A percentile compares a stretch with the other conserved stretches of the same genome.
These are phyloP conservation scores for Penstemon eatonii DNA, from an alignment of 257 asterid species.

Conservation along the genomic window DNA sequence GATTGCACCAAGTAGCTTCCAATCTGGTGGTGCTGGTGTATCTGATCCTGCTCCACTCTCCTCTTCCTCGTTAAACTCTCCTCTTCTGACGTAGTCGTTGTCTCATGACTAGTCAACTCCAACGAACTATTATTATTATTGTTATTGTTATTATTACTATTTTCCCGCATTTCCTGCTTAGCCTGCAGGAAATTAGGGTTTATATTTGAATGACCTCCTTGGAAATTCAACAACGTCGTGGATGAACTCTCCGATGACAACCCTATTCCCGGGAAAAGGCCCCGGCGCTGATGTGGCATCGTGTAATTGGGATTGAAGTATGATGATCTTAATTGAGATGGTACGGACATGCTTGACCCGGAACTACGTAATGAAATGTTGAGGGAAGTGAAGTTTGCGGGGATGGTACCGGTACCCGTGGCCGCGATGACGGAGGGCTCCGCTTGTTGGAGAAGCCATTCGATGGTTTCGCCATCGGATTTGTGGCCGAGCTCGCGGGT, in stretches of 20 bases:
- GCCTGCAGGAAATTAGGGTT: conserved; percentile 6
- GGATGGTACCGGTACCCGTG: conserved; percentile 95
- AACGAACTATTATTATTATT: too few relatives aligned
- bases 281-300: conserved; percentile 28
- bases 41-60: conserved; percentile 38
- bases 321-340: conserved; percentile 78
- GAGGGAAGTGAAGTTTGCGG: conserved; percentile 87
- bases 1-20: conserved; percentile 78
- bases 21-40: conserved; percentile 56
- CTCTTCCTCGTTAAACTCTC: conserved; percentile 60
- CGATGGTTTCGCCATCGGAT: conserved; percentile 89
- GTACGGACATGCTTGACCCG: conserved; percentile 88
- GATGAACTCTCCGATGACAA: conserved; percentile 1
- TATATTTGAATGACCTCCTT: conserved; percentile 24
- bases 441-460: conserved; percentile 95
- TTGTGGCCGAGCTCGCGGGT: conserved; percentile 94
- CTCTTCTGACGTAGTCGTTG: conserved; percentile 31
- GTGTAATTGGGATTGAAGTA: conserved; percentile 66
- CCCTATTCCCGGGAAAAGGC: too few relatives aligned
- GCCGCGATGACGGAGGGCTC: conserved; percentile 94
- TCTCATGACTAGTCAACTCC: conserved; percentile 27
- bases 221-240: conserved; percentile 61
- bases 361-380: conserved; percentile 89
- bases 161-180: conserved; percentile 60
- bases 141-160: too few relatives aligned